These are phyloP conservation scores for Patellifolia procumbens DNA, from an alignment of 179 eudicot species.

Conservation along the genomic window DNA sequence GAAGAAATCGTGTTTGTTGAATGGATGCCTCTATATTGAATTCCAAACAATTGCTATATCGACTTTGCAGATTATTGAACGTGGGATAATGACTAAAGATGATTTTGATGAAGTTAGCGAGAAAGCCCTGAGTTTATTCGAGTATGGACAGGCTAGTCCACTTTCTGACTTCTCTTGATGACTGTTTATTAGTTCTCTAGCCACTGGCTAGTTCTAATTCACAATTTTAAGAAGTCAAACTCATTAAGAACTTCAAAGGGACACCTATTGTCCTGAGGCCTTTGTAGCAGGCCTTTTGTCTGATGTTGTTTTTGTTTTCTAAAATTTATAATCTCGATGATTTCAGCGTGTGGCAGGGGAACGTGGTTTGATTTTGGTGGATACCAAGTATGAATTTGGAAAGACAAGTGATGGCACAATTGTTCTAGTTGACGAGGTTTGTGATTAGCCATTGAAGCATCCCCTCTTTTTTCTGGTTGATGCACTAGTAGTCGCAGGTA, in stretches of 20 bases:
- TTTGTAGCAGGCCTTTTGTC: not conserved
- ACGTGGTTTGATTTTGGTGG: no score
- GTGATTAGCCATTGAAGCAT: slow-evolving; percentile 2
- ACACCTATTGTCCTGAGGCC: not conserved
- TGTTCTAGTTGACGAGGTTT: slow-evolving; percentile 82
- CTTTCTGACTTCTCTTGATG: not conserved
- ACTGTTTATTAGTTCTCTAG: not conserved
- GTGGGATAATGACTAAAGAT: slow-evolving; percentile 76
- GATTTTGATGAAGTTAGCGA: slow-evolving; percentile 83
- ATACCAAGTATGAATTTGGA: slow-evolving; percentile 96
- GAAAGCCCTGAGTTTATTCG: slow-evolving; percentile 76
- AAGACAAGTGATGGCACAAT: slow-evolving; percentile 80
- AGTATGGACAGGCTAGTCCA: slow-evolving; percentile 98
- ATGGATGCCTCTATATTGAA: not conserved
- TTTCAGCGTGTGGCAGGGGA: slow-evolving; percentile 73
- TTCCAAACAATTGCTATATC: not conserved
- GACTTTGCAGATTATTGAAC: slow-evolving; percentile 64
- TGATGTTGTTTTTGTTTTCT: not conserved
- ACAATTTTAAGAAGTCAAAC: no score
- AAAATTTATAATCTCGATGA: not conserved
- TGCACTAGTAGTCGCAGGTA: not conserved
- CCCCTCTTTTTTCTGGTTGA: not conserved
- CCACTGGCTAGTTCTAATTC: not conserved
- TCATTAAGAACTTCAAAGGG: not conserved
- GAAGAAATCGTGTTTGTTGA: slow-evolving; percentile 5